Conservation (phyloP, 2,329 filamentous ascomycete genomes). For the Cytospora piceicola region DNA sequence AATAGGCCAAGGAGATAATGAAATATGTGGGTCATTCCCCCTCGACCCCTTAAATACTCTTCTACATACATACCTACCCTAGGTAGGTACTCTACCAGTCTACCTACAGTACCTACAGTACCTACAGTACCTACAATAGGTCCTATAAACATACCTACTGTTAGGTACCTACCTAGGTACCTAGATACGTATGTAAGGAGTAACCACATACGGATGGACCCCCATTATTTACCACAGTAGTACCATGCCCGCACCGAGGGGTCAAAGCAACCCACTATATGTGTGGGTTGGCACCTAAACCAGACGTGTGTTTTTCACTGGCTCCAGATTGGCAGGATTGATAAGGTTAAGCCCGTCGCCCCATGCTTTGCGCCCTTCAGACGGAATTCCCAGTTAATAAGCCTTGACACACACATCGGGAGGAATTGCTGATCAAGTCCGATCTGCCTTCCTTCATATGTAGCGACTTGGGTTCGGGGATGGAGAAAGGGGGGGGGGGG, state of each 20-base stretch:
- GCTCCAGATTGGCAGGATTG: neutral
- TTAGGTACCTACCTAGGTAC: too few species aligned
- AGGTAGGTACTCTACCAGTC: too few species aligned
- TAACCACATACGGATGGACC: too few species aligned
- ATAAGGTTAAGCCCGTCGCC: constrained; percentile 1
- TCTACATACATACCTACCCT: too few species aligned
- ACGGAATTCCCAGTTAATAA: neutral
- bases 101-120: neutral
- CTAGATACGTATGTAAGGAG: too few species aligned
- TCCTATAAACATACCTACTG: too few species aligned
- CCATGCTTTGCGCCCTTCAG: neutral
- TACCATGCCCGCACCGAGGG: neutral
- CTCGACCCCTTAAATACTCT: constrained; percentile 2
- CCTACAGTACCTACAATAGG: neutral
- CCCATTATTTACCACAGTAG: too few species aligned
- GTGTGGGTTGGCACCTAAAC: neutral
- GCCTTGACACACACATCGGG: neutral
- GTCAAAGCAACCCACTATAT: neutral
- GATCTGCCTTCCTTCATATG: neutral
- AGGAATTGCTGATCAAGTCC: neutral
- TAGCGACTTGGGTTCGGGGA: too few species aligned
- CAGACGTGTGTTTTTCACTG: neutral
- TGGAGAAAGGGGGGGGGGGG: too few species aligned
- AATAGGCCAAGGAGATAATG: neutral
- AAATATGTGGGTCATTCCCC: neutral